Conservation (phyloP, 2,329 filamentous ascomycete genomes). For the Nemania bipapillata region DNA sequence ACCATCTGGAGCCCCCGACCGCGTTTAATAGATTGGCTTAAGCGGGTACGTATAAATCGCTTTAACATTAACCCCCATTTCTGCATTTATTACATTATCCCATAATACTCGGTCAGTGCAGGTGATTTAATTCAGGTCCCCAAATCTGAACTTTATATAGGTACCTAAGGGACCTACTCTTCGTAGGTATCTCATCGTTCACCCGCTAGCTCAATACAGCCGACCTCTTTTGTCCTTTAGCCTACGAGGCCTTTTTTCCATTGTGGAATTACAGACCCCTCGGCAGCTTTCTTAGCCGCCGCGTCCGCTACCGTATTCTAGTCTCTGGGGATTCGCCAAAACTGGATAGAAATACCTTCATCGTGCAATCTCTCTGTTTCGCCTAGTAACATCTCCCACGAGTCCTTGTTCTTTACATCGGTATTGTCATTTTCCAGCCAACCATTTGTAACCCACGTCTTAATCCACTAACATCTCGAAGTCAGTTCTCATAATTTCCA, state of each 20-base stretch:
- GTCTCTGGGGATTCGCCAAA: slow-evolving; percentile 61
- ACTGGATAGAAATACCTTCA: slow-evolving; percentile 52
- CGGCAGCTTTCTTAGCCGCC: slow-evolving; percentile 45
- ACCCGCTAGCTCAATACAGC: too few relatives aligned
- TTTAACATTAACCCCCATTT: not conserved
- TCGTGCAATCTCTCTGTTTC: slow-evolving; percentile 52
- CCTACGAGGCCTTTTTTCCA: too few relatives aligned
- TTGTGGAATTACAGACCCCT: not conserved
- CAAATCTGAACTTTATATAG: too few relatives aligned
- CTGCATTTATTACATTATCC: not conserved
- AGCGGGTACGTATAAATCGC: not conserved
- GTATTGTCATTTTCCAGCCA: slow-evolving; percentile 55
- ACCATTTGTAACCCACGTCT: slow-evolving; percentile 56
- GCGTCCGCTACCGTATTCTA: slow-evolving; percentile 58
- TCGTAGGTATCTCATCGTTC: too few relatives aligned
- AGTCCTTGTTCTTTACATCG: slow-evolving; percentile 61
- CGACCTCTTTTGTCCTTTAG: too few relatives aligned
- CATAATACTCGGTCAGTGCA: too few relatives aligned
- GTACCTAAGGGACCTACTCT: too few relatives aligned
- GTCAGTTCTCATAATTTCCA: not conserved
- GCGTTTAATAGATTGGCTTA: slow-evolving; percentile 17
- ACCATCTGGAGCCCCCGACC: too few relatives aligned
- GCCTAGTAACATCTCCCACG: slow-evolving; percentile 62
- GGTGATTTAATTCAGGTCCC: too few relatives aligned
- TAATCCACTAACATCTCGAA: slow-evolving; percentile 51